Base-by-base conservation (phyloP, 768 basidiomycete genomes). In the Clitopilus passeckerianus region DNA sequence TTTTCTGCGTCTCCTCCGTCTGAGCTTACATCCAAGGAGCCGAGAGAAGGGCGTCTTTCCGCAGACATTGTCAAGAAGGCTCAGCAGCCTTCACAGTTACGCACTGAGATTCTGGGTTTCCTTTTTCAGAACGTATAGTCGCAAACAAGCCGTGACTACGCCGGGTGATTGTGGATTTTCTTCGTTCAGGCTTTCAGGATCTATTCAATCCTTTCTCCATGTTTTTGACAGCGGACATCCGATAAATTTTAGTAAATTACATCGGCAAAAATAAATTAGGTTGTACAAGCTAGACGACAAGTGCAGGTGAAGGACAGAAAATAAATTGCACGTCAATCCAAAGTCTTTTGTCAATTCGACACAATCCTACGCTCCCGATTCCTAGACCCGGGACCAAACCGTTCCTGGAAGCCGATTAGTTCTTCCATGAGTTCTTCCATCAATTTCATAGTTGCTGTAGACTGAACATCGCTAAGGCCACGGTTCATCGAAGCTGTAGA, bases 341-440 rank as follows among this genome's bases (percentile, higher is more conserved):
- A 53, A 53, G 54, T 41, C 27, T 30, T 30, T 22, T 66, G 33
- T 58, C 58, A 63, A 22, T 65, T 58, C 54, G 70, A 74, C 57
- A 72, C 72, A 61, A 69, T 55, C 61, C 82, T 75, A 57, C 82
- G 75, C 59, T 84, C 84, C 66, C 83, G 76, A 58, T 65, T 71
- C 67, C 78, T 80, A 22, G 75, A 76, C 16, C 79, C 77, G 58
- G 79, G 79, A 34, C 90, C 90, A 74, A 91, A 95, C 58, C 85
- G 81, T 70, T 95, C 93, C 74, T 95, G 94, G 69, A 96, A 95
- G 37, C 75, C 78, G 63, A 95, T 92, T 23, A 95, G 74, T 70
- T 95, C 93, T 67, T 91, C 84, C 87, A 94, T 94, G 9, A 96
- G 76, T 65, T 90, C 91, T 69, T 94, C 93, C 89, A 96, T 91